Evolutionary conservation across 257 asterid genomes (phyloP).

Genomic region (Leonotis leonurus): DNA sequence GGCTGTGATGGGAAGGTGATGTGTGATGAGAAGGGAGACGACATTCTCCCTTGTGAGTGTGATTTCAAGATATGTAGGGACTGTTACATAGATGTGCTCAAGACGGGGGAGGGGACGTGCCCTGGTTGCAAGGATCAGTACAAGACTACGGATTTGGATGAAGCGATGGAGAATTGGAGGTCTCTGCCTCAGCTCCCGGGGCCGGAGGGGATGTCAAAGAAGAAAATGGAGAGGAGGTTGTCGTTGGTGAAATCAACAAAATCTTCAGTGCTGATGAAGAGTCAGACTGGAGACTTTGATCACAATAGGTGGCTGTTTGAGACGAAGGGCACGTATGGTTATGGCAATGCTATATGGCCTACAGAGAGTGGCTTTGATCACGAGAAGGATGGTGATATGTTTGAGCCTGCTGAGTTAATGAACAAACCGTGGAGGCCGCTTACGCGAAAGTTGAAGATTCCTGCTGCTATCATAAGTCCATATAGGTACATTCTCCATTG

Average conservation of each 20-base stretch:
- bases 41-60: conserved; percentile 43
- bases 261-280: conserved; percentile 40
- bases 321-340: conserved; percentile 55
- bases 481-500: conserved; percentile 5
- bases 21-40: conserved; percentile 36
- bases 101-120: conserved; percentile 41
- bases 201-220: conserved; percentile 28
- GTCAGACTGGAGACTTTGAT: conserved; percentile 56
- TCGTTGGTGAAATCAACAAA: conserved; percentile 42
- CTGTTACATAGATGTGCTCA: conserved; percentile 45
- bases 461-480: conserved; percentile 58
- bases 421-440: conserved; percentile 63
- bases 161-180: conserved; percentile 26
- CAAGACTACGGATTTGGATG: conserved; percentile 42
- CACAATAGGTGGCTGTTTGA: conserved; percentile 64
- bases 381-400: conserved; percentile 32
- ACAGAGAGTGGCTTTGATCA: conserved; percentile 30
- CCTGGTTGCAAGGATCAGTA: conserved; percentile 55
- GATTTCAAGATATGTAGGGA: conserved; percentile 55
- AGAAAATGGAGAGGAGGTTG: conserved; percentile 40
- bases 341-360: conserved; percentile 66
- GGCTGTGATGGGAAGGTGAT: conserved; percentile 44
- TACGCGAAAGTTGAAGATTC: conserved; percentile 49
- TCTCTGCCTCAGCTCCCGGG: conserved; percentile 35
- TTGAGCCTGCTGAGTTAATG: conserved; percentile 44